phyloP scores from a whole-genome alignment of 306 rosid species.

The Erythrophleum fordii region DNA sequence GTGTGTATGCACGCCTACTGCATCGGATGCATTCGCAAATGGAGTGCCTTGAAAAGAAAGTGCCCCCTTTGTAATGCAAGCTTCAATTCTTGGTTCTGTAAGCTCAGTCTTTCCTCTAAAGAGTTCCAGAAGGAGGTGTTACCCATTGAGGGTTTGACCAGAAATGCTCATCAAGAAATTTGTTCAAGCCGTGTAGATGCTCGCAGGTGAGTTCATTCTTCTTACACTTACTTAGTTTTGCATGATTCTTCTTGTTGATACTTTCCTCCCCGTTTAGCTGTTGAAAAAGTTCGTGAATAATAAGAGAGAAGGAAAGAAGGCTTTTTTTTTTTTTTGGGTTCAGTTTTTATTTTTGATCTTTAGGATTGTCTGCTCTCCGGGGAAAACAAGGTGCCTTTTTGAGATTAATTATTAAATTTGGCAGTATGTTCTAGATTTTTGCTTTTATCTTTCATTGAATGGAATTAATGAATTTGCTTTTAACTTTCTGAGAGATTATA shows the following conservation, averaged over 20 bases:
- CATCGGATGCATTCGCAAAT: conserved; percentile 54
- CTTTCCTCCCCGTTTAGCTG: neutral
- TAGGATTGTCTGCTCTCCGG: neutral
- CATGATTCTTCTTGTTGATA: neutral
- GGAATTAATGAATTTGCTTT: neutral
- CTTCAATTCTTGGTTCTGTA: conserved; percentile 58
- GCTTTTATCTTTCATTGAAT: neutral
- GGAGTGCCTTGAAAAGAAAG: conserved; percentile 58
- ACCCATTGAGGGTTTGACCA: neutral
- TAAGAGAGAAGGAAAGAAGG: neutral
- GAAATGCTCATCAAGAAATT: conserved; percentile 11
- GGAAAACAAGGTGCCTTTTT: neutral
- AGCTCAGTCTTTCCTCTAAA: conserved; percentile 43
- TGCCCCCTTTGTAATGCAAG: conserved; percentile 71
- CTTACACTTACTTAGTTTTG: neutral
- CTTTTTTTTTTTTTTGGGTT: neutral
- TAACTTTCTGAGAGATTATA: neutral
- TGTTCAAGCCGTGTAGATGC: neutral
- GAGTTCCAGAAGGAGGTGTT: conserved; percentile 46
- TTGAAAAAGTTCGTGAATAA: conserved; percentile 1
- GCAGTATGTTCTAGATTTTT: neutral
- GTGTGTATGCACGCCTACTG: conserved; percentile 61
- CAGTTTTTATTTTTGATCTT: neutral
- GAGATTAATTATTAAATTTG: neutral
- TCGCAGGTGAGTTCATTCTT: conserved; percentile 39